A percentile compares a stretch with the other conserved stretches of the same genome.
These are phyloP conservation scores for Linnemannia hyalina DNA, from an alignment of 192 early-diverging fungal species.

Conservation along the genomic window DNA sequence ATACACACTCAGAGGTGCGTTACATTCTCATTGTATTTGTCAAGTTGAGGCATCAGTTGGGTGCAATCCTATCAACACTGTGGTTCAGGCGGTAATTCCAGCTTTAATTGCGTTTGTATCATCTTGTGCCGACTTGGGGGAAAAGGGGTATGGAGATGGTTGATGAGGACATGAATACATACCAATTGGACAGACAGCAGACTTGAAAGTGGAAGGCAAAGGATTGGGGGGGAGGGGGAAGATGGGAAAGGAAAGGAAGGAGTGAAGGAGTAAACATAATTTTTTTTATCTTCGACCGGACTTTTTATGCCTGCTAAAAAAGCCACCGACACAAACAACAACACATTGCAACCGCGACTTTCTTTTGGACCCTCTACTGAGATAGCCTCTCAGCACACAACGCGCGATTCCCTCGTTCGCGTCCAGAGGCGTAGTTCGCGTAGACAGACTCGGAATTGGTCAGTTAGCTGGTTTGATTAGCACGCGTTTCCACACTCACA, in stretches of 20 bases:
- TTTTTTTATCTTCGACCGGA: background rate
- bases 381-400: no score
- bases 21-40: background rate
- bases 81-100: slow-evolving; percentile 84
- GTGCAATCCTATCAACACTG: slow-evolving; percentile 75
- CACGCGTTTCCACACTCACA: no score
- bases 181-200: background rate
- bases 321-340: background rate
- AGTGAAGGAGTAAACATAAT: background rate
- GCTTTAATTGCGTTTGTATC: slow-evolving; percentile 73
- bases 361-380: background rate
- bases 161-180: background rate
- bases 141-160: background rate
- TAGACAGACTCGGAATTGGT: no score
- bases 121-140: slow-evolving; percentile 46
- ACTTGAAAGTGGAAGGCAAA: background rate
- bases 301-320: background rate
- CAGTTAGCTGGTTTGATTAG: no score
- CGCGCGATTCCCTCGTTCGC: no score
- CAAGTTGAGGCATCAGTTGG: slow-evolving; percentile 52
- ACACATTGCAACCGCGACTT: background rate
- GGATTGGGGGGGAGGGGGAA: background rate
- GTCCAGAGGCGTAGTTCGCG: no score
- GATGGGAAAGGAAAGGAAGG: background rate
- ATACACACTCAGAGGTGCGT: background rate